A percentile compares a stretch with the other conserved stretches of the same genome.
These are phyloP conservation scores for Naganishia sp. DNA, from an alignment of 1,284 basidiomycete species.

Conservation along the genomic window DNA sequence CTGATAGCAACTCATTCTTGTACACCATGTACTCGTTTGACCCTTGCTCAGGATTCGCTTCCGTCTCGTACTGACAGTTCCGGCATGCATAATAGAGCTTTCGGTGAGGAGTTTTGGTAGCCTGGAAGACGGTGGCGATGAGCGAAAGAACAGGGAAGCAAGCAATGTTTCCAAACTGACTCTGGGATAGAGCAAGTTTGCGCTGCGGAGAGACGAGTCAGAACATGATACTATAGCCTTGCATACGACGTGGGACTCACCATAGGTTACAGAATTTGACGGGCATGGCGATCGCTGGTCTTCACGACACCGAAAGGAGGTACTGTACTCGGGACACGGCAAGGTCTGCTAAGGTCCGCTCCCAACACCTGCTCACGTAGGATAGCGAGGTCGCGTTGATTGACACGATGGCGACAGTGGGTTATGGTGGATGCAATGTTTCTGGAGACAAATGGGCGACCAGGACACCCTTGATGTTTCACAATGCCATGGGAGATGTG, in stretches of 20 bases:
- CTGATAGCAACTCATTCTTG: conserved; percentile 87
- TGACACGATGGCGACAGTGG: too few relatives aligned
- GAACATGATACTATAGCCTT: not conserved
- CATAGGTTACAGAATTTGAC: conserved; percentile 32
- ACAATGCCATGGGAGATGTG: too few relatives aligned
- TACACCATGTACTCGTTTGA: conserved; percentile 84
- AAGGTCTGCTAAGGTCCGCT: not conserved
- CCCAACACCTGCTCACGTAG: too few relatives aligned
- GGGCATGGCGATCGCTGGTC: conserved; percentile 20
- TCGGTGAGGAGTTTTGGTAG: conserved; percentile 55
- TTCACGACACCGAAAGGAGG: not conserved
- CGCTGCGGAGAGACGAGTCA: conserved; percentile 1
- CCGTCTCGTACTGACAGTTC: conserved; percentile 67
- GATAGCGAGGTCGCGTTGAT: too few relatives aligned
- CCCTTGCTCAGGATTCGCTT: conserved; percentile 70
- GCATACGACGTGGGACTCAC: conserved; percentile 2
- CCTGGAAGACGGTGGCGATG: not conserved
- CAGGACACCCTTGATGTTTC: too few relatives aligned
- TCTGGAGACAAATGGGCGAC: too few relatives aligned
- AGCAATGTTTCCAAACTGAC: not conserved
- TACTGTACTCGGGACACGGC: not conserved
- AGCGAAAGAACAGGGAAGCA: not conserved
- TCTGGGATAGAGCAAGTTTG: conserved; percentile 33
- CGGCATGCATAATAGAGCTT: conserved; percentile 90
- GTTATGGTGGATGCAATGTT: too few relatives aligned